A percentile compares a stretch with the other conserved stretches of the same genome.
These are phyloP conservation scores for Claviceps pusilla DNA, from an alignment of 2,329 filamentous ascomycete genomes.

Conservation along the genomic window DNA sequence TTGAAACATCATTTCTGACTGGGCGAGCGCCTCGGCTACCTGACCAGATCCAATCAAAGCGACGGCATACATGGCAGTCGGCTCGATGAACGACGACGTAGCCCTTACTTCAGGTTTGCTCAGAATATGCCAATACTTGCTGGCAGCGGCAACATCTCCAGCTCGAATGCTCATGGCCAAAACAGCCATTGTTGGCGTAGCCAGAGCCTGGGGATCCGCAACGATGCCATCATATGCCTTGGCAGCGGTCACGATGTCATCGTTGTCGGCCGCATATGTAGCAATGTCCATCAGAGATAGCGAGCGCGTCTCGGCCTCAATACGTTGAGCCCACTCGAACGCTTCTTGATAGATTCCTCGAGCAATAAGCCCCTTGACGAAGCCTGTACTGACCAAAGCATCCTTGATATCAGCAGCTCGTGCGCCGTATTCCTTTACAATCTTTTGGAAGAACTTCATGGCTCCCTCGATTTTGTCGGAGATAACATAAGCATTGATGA, in stretches of 20 bases:
- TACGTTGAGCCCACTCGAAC: conserved; percentile 53
- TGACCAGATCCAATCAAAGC: conserved; percentile 76
- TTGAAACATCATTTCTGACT: conserved; percentile 75
- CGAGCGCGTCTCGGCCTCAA: conserved; percentile 43
- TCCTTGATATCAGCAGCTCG: conserved; percentile 52
- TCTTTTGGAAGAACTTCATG: conserved; percentile 69
- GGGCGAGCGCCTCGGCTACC: conserved; percentile 62
- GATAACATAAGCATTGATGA: conserved; percentile 77
- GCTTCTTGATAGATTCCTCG: conserved; percentile 58
- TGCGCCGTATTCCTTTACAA: conserved; percentile 47
- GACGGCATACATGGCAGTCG: conserved; percentile 78
- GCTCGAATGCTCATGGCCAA: conserved; percentile 74
- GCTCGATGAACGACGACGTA: conserved; percentile 59
- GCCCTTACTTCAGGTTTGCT: conserved; percentile 45
- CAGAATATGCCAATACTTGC: conserved; percentile 67
- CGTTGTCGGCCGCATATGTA: conserved; percentile 63
- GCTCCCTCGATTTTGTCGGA: conserved; percentile 70
- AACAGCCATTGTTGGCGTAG: conserved; percentile 59
- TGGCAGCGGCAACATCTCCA: conserved; percentile 62
- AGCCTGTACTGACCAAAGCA: conserved; percentile 55
- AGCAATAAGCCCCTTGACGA: conserved; percentile 64
- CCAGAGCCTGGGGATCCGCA: conserved; percentile 31
- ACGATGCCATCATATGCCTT: conserved; percentile 49
- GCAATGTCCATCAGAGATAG: conserved; percentile 60
- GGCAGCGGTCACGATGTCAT: conserved; percentile 52